phyloP scores from a whole-genome alignment of 2,329 filamentous ascomycete species.

The Calcarisporium arbuscula region DNA sequence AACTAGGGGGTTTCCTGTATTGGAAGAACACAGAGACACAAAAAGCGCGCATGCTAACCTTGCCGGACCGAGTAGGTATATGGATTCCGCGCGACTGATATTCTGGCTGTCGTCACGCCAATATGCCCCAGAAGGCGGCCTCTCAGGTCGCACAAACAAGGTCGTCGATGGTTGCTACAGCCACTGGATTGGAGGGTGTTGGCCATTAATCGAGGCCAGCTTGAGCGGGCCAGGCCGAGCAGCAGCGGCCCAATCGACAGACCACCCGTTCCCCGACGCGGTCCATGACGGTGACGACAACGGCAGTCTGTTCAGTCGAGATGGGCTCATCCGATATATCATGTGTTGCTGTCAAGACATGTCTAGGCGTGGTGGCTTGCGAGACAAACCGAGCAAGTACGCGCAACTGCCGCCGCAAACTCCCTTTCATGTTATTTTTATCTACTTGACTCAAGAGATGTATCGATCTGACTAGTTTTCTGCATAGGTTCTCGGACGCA shows the following conservation, averaged over 20 bases:
- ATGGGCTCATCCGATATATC: conserved; percentile 84
- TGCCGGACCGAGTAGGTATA: conserved; percentile 45
- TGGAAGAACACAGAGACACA: no score
- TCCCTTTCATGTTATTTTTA: neutral
- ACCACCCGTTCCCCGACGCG: conserved; percentile 20
- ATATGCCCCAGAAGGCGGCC: conserved; percentile 84
- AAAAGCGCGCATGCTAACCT: conserved; percentile 25
- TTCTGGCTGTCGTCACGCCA: conserved; percentile 88
- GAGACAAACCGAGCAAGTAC: conserved; percentile 90
- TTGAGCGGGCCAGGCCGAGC: conserved; percentile 46
- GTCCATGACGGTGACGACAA: conserved; percentile 21
- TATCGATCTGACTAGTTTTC: conserved; percentile 5
- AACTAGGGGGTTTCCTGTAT: no score
- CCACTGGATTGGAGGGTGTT: conserved; percentile 95
- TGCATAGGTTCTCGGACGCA: conserved; percentile 63
- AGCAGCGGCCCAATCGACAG: conserved; percentile 22
- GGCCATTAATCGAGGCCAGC: conserved; percentile 81
- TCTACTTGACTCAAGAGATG: no score
- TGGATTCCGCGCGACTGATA: conserved; percentile 71
- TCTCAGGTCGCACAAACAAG: conserved; percentile 93
- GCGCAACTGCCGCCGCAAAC: conserved; percentile 30
- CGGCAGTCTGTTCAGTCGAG: conserved; percentile 65
- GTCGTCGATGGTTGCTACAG: conserved; percentile 97
- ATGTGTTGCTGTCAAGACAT: conserved; percentile 79
- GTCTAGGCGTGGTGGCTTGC: conserved; percentile 66